Evolutionary conservation across 257 asterid genomes (phyloP), one percentile per base, ranked within the genome.

Genomic region (Handroanthus guayacan): DNA sequence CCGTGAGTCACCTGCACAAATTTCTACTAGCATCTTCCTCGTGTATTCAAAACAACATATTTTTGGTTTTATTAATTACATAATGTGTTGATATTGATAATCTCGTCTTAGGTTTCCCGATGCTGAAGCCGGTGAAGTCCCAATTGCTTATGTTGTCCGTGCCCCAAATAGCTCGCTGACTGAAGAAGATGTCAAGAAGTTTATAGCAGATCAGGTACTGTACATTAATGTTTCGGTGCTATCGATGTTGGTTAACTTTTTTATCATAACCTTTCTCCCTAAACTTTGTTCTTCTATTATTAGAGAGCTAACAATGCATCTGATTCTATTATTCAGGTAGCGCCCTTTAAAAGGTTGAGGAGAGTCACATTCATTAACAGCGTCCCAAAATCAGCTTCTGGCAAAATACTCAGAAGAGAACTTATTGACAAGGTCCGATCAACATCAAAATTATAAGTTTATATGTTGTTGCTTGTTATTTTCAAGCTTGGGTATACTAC

Each of bases 71-170:
- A 12, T 37, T 36, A 39, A 18, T 18, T 61, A 11, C 7, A 36
- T 55, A 45, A 63, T 2, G 2, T 56, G 38, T 69, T 58, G 39
- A 64, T 25, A 13, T 44, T n/a, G n/a, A n/a, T n/a, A n/a, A 18
- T 68, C 18, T 50, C 12, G 58, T 67, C 81, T 37, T 69, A 95
- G 99, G 72, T 93, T 85, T 72, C 98, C 99, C 5, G 97, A 95
- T 69, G 93, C 89, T n/a, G 98, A 91, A 87, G 99, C 99, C 78
- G 99, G 99, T 76, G 98, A 95, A 84, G 97, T 95, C 76, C 98
- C 98, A 0, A 45, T 82, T 60, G 97, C 96, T 6, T 95, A 82
- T 75, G 97, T 95, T 62, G 99, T 95, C 36, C 96, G 97, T 13
- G 86, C 93, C 34, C 90, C 96, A 2, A 86, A 79, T 67, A 95